Evolutionary conservation across 2,329 filamentous ascomycete species (phyloP).

Genomic region (Parastagonospora nodorum): DNA sequence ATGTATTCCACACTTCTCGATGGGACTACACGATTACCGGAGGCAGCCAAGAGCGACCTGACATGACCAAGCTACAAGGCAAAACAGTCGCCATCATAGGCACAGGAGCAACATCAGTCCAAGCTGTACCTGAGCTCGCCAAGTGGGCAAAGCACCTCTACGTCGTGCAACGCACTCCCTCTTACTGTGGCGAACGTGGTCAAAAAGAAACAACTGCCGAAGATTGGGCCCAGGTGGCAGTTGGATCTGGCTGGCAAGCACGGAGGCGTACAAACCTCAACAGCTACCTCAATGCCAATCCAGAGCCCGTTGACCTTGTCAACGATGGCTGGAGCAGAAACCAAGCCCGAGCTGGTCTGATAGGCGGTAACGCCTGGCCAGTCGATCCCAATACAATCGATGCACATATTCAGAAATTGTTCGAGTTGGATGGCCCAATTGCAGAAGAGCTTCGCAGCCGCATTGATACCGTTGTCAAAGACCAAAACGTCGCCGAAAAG

Average conservation of each 20-base stretch:
- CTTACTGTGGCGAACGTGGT: slow-evolving; percentile 46
- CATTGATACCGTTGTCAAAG: slow-evolving; percentile 58
- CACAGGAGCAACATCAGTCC: slow-evolving; percentile 40
- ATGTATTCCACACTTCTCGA: slow-evolving; percentile 33
- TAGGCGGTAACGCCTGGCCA: background rate
- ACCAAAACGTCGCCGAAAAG: slow-evolving; percentile 56
- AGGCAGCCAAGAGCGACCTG: slow-evolving; percentile 18
- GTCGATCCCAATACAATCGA: background rate
- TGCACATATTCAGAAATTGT: background rate
- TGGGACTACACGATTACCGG: slow-evolving; percentile 36
- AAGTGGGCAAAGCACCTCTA: slow-evolving; percentile 57
- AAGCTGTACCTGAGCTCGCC: slow-evolving; percentile 48
- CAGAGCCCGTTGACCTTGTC: slow-evolving; percentile 48
- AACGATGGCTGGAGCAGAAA: slow-evolving; percentile 58
- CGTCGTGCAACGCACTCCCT: slow-evolving; percentile 63
- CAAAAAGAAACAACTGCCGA: slow-evolving; percentile 15
- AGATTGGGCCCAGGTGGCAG: slow-evolving; percentile 13
- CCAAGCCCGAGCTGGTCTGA: slow-evolving; percentile 23
- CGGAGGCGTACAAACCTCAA: slow-evolving; percentile 55
- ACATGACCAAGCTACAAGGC: slow-evolving; percentile 42
- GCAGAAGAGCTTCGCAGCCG: slow-evolving; percentile 49
- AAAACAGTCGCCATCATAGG: slow-evolving; percentile 45
- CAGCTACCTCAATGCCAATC: slow-evolving; percentile 39
- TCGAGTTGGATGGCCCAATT: too few relatives aligned
- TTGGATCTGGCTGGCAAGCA: slow-evolving; percentile 55